Conservation (phyloP, 305 asterid species). For the Striga hermonthica region DNA sequence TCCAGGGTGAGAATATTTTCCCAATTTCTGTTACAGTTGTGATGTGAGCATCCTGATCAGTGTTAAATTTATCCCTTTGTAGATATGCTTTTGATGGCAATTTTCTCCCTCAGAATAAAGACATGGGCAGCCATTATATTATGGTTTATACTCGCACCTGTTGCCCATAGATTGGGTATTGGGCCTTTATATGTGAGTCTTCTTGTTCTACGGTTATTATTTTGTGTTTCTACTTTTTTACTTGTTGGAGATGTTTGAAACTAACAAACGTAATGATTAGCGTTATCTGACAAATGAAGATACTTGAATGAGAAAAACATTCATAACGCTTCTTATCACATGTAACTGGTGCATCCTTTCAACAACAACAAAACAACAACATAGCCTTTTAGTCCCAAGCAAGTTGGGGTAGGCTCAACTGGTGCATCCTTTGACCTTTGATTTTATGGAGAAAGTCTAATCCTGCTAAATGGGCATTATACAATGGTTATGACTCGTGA, state of each 20-base stretch:
- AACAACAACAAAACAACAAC: too few species aligned
- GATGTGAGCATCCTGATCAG: constrained; percentile 31
- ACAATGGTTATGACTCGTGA: constrained; percentile 20
- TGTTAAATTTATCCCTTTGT: constrained; percentile 27
- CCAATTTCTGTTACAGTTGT: constrained; percentile 14
- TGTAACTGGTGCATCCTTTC: constrained; percentile 1
- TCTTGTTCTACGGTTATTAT: constrained; percentile 22
- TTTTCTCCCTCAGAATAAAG: constrained; percentile 68
- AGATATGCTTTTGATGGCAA: constrained; percentile 84
- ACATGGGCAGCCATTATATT: constrained; percentile 59
- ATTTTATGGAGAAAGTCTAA: constrained; percentile 10
- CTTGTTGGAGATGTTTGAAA: background rate
- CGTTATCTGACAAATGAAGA: background rate
- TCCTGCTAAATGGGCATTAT: constrained; percentile 16
- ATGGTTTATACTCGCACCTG: constrained; percentile 80
- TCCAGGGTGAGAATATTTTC: constrained; percentile 60
- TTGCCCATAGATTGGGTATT: constrained; percentile 64
- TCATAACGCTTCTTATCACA: background rate
- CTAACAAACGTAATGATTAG: background rate
- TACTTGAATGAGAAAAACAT: background rate
- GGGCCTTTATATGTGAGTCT: constrained; percentile 91
- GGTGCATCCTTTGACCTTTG: constrained; percentile 4
- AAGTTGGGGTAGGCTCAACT: too few species aligned
- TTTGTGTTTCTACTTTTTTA: background rate
- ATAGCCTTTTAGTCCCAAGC: too few species aligned